Evolutionary conservation across 148 eudicot genomes (phyloP), one percentile per base, ranked within the genome.

Genomic region (Tetragonia tetragonoides): DNA sequence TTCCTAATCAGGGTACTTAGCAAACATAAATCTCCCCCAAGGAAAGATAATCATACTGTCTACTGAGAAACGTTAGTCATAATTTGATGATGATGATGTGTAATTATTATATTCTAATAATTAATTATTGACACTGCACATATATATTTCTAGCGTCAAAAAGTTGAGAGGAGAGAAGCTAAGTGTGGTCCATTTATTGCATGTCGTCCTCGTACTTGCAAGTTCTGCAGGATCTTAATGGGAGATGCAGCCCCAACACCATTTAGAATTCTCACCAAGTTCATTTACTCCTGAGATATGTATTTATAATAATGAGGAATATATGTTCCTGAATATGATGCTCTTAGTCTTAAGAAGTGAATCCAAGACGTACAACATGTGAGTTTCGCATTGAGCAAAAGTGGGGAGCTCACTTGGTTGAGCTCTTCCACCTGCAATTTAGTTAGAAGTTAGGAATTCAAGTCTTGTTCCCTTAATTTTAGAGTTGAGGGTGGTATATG

Each of bases 41-140:
- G 39, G 60, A 41, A 74, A 65, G 42, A 23, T 63, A 49, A 65
- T 75, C 44, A 62, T 75, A 24, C 3, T 63, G 57, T 46, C 57
- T 75, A 21, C 24, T 54, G 34, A 28, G 34, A 28, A n/a, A n/a
- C n/a, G 34, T 65, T 49, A 75, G 75, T 80, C 73, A 75, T 80
- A 46, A 59, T 53, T 46, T 80, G 70, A 80, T 80, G 79, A 80
- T 76, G 71, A 65, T 76, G 70, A 28, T 38, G 21, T 75, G 9
- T n/a, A n/a, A n/a, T n/a, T n/a, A n/a, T n/a, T n/a, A 11, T 40
- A 38, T 39, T 73, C 40, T 51, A 40, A 21, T 68, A 39, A 54
- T 59, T 64, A 44, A 59, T 64, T 10, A 78, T 6, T 71, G 8
- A 20, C 10, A 15, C 18, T 47, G 6, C n/a, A 3, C 17, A 16